phyloP scores from a whole-genome alignment of 139 green algal species.

The Chlamydomonas eustigma region DNA sequence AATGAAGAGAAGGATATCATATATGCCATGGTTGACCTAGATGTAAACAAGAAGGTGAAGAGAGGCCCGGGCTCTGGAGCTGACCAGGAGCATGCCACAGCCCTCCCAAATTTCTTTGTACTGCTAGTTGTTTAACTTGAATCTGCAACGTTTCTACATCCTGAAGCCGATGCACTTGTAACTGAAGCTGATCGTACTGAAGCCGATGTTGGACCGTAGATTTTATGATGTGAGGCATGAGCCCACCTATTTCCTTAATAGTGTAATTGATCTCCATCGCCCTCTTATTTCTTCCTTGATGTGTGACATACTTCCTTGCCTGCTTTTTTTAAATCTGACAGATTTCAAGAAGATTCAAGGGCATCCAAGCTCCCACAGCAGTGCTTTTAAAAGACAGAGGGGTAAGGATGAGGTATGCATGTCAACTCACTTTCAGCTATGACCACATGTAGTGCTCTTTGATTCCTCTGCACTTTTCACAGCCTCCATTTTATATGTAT shows the following conservation, averaged over 20 bases:
- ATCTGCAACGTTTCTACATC: not conserved
- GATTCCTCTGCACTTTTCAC: too few species aligned
- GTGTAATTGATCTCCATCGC: too few species aligned
- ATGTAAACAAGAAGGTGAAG: constrained; percentile 6
- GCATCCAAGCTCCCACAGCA: not conserved
- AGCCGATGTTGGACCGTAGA: not conserved
- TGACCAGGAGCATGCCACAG: too few species aligned
- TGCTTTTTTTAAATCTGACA: too few species aligned
- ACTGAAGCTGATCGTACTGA: not conserved
- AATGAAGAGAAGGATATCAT: constrained; percentile 14
- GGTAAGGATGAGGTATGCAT: not conserved
- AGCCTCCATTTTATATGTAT: too few species aligned
- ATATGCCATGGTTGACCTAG: constrained; percentile 2
- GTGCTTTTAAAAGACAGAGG: not conserved
- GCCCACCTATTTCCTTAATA: too few species aligned
- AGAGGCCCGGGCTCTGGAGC: too few species aligned
- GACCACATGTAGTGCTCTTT: not conserved
- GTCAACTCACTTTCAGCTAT: not conserved
- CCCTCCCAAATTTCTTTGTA: too few species aligned
- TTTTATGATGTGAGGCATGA: too few species aligned
- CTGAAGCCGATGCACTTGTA: not conserved
- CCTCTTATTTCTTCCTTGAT: too few species aligned
- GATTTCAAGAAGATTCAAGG: too few species aligned
- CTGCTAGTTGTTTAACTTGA: not conserved
- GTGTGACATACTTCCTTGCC: too few species aligned